Percentiles rank a stretch among this genome's conserved stretches.
Evolutionary conservation across 208 protist genomes (phyloP).

Genomic region (Acanthamoeba triangularis): DNA sequence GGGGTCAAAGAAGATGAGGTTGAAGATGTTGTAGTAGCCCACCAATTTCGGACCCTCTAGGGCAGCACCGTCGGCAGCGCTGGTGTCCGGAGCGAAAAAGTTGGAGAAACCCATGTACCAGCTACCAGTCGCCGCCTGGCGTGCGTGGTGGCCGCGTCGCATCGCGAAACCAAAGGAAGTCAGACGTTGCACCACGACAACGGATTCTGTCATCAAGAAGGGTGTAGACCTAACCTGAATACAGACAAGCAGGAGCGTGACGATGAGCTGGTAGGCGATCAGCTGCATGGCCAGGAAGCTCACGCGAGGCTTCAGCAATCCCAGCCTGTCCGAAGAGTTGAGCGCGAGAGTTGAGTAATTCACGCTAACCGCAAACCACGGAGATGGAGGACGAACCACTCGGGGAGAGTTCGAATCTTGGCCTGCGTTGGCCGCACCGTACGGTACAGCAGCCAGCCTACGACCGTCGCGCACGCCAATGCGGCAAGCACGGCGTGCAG

Average conservation of each 20-base stretch:
- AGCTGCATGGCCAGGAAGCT: constrained; percentile 25
- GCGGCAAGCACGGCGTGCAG: neutral
- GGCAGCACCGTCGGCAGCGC: neutral
- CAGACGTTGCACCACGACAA: neutral
- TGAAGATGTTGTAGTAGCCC: constrained; percentile 71
- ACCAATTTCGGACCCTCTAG: neutral
- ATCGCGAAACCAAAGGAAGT: neutral
- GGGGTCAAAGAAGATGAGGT: constrained; percentile 64
- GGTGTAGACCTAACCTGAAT: neutral
- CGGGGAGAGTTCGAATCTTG: neutral
- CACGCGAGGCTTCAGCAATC: neutral
- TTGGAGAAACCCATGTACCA: constrained; percentile 64
- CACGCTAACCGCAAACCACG: neutral
- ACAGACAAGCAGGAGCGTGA: neutral
- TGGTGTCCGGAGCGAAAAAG: neutral
- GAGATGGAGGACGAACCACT: neutral
- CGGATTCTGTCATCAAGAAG: neutral
- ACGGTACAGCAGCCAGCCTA: constrained; percentile 29
- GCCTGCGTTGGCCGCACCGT: neutral
- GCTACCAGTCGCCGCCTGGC: neutral
- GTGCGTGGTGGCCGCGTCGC: neutral
- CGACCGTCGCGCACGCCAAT: neutral
- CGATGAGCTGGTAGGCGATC: constrained; percentile 33
- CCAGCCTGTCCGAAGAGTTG: neutral
- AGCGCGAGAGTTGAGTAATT: neutral